Base-by-base conservation (phyloP, 176 grass and related monocot genomes). In the Triticum urartu region DNA sequence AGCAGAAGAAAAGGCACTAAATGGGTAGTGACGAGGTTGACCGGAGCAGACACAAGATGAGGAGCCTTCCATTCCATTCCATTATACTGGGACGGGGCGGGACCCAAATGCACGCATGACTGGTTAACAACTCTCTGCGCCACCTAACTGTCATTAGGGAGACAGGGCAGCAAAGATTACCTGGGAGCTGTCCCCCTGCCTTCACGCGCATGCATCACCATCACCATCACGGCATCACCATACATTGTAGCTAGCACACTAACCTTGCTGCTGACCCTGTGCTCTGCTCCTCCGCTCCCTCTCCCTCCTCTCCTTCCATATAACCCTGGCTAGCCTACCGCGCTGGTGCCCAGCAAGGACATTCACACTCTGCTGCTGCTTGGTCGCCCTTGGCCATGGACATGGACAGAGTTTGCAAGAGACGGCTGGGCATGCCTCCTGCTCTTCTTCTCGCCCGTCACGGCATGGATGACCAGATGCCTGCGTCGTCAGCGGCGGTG, bases 331-430 rank as follows among this genome's bases (percentile, higher is more conserved):
- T 47, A 14, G 47, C 45, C 45, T 47, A 1, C 45, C 28, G 28
- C 4, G 45, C 72, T n/a, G 18, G 30, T 32, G 8, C 10, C 5
- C 13, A 60, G 10, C 32, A 60, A 54, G 50, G 45, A 17, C 52
- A 7, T 17, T 56, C 52, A 20, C 52, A 7, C 52, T 56, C 28
- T 30, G 28, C 52, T 2, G 17, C 52, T 20, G 52, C 52, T 3
- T 60, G 21, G 0, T 78, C 79, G 80, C 61, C 62, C 81, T 25
- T 89, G 65, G 21, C 81, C 22, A 39, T 89, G 74, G 25, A 81
- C 22, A 43, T 66, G 81, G 50, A 88, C 13, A 38, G 84, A 85
- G 67, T 43, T 75, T 50, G 43, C 13, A 83, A 47, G 58, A 84
- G 82, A 75, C 72, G 72, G 4, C 45, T n/a, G 38, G 64, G 12